A percentile compares a stretch with the other conserved stretches of the same genome.
These are phyloP conservation scores for Aspergillus thermomutatus DNA, from an alignment of 2,329 filamentous ascomycete species.

Conservation along the genomic window DNA sequence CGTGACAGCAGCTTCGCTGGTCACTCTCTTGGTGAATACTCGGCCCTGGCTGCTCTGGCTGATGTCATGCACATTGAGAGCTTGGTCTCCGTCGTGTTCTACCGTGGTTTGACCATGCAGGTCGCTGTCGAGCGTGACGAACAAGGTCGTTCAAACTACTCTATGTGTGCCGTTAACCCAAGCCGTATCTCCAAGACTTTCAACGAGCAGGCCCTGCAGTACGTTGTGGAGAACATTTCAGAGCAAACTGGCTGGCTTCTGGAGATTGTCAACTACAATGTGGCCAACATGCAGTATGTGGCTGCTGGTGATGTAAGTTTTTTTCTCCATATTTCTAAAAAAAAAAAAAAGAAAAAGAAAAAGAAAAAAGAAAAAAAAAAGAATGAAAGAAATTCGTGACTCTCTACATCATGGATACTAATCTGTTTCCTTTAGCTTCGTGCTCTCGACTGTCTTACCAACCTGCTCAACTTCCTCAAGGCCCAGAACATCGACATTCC, in stretches of 20 bases:
- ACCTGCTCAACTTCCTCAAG: conserved; percentile 93
- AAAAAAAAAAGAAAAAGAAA: too few relatives aligned
- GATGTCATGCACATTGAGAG: conserved; percentile 97
- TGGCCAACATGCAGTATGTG: conserved; percentile 63
- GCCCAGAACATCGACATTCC: conserved; percentile 97
- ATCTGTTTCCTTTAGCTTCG: too few relatives aligned
- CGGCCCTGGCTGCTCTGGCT: conserved; percentile 84
- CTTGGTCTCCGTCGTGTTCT: conserved; percentile 94
- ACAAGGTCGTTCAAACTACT: conserved; percentile 86
- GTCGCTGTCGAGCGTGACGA: conserved; percentile 94
- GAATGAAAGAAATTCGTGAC: too few relatives aligned
- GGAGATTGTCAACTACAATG: conserved; percentile 93
- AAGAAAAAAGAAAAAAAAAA: too few relatives aligned
- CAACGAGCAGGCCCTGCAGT: conserved; percentile 46
- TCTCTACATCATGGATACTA: too few relatives aligned
- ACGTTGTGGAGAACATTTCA: conserved; percentile 65
- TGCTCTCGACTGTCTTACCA: conserved; percentile 64
- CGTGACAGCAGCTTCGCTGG: conserved; percentile 92
- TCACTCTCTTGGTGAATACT: conserved; percentile 95
- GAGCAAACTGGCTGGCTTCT: conserved; percentile 87
- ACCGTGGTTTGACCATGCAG: conserved; percentile 96
- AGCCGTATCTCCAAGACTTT: conserved; percentile 94
- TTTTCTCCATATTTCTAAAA: too few relatives aligned
- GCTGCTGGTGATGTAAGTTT: conserved; percentile 53
- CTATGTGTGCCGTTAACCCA: conserved; percentile 96